Conservation (phyloP, 768 basidiomycete species). For the Mycena capillaripes region DNA sequence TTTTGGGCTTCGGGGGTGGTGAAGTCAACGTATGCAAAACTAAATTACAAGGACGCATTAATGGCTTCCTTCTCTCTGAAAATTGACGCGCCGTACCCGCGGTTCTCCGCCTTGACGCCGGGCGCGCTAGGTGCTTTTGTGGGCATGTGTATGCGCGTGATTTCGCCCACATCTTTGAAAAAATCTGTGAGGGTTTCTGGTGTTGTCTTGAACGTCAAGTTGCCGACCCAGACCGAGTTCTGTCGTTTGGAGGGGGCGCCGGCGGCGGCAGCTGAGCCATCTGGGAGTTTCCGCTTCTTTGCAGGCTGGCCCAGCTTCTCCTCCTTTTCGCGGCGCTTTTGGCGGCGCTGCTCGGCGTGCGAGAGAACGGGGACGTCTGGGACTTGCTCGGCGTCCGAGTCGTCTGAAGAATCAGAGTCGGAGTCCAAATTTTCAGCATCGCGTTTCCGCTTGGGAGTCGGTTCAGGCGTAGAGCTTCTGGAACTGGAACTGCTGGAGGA, state of each 20-base stretch:
- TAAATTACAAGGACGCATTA: conserved; percentile 46
- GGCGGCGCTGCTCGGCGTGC: conserved; percentile 79
- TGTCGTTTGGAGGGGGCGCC: conserved; percentile 66
- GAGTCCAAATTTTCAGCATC: conserved; percentile 33
- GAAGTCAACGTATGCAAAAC: conserved; percentile 98
- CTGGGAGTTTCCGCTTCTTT: conserved; percentile 65
- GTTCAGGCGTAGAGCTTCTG: conserved; percentile 42
- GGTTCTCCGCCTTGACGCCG: conserved; percentile 74
- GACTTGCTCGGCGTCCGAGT: conserved; percentile 39
- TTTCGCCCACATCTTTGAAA: conserved; percentile 79
- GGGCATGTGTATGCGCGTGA: conserved; percentile 90
- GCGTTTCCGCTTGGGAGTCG: conserved; percentile 49
- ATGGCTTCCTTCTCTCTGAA: neutral
- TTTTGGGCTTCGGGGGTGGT: conserved; percentile 79
- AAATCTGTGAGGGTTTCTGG: conserved; percentile 77
- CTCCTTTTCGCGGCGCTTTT: conserved; percentile 62
- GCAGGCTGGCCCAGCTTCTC: conserved; percentile 39
- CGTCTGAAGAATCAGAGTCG: conserved; percentile 37
- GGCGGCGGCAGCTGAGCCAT: conserved; percentile 50
- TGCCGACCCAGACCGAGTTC: conserved; percentile 97
- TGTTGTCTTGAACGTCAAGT: conserved; percentile 92
- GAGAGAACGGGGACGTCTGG: conserved; percentile 71
- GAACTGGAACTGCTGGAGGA: conserved; percentile 49
- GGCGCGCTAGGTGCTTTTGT: conserved; percentile 68
- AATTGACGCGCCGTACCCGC: conserved; percentile 70